Evolutionary conservation across 1,139 yeast species (phyloP), one percentile per base, ranked within the genome.

Genomic region (Pichia sp.): DNA sequence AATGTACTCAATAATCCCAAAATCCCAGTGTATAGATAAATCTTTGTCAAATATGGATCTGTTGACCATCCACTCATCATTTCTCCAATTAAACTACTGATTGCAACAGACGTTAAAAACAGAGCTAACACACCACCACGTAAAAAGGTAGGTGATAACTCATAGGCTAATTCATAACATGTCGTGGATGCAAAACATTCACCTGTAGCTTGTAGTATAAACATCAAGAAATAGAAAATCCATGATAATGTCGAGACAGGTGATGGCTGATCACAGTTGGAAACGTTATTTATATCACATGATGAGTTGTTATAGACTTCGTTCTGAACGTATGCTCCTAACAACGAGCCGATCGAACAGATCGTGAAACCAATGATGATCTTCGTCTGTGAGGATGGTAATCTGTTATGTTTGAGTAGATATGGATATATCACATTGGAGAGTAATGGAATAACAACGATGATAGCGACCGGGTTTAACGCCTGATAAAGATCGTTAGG

Each of bases 291-390:
- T 52, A 81, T 78, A 58, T 81, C 88, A 75, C 96, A 88, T 50
- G 94, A 93, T 20, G 89, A 89, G 8, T 86, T 72, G 42, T 68
- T 63, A 70, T 89, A 89, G 54, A 90, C 82, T 61, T 71, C 72
- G 62, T 81, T 79, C 69, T 90, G 96, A 55, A 87, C 75, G 38
- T 86, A 82, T 15, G 95, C 93, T 47, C 96, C 94, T 62, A 85
- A 81, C 32, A 81, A 77, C 83, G 86, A 85, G 35, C 96, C 77
- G 37, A 75, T 60, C 7, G 90, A 67, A 46, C 84, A 90, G 50
- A 86, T 72, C 66, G 83, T 67, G 71, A 89, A 89, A 12, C 97
- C 96, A 55, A 73, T 71, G 61, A 77, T 73, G 57, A 90, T 89
- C 66, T 87, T 81, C 51, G 89, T 75, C 58, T 87, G 80, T 37